Evolutionary conservation across 225 moss, liverwort and hornwort species (phyloP).

Genomic region (Rhytidiadelphus loreus): DNA sequence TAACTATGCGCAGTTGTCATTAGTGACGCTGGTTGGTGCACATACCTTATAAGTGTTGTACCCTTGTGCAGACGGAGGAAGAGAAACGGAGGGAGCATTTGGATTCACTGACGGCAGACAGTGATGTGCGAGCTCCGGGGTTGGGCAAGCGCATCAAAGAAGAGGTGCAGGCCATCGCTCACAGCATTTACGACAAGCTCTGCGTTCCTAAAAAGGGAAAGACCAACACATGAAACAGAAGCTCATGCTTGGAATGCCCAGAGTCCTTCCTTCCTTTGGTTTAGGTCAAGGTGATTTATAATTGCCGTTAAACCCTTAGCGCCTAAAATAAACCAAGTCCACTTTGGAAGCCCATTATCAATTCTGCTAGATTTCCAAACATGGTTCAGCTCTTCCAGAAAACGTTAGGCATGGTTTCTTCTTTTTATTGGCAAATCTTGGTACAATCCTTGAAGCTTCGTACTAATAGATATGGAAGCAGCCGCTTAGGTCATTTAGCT

Average conservation of each 20-base stretch:
- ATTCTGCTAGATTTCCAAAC: neutral
- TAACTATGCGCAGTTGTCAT: neutral
- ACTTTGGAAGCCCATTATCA: neutral
- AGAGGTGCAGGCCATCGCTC: constrained; percentile 19
- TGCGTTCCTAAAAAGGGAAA: constrained; percentile 2
- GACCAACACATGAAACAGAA: neutral
- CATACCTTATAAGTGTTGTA: neutral
- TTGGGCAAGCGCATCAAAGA: constrained; percentile 24
- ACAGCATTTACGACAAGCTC: constrained; percentile 11
- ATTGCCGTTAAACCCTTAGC: neutral
- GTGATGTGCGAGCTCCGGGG: constrained; percentile 24
- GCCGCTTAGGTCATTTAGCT: neutral
- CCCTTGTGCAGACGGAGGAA: constrained; percentile 12
- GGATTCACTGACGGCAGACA: constrained; percentile 13
- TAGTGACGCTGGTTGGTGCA: neutral
- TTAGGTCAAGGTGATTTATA: neutral
- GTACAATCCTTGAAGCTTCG: neutral
- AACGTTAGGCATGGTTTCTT: neutral
- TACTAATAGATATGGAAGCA: neutral
- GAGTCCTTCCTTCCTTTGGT: neutral
- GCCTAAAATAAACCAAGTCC: neutral
- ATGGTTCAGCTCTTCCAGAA: neutral
- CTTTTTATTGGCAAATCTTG: neutral
- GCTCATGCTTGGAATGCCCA: neutral
- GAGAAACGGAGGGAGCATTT: constrained; percentile 29